Evolutionary conservation across 805 yeast genomes (phyloP).

Genomic region (Metschnikowia rubicola): DNA sequence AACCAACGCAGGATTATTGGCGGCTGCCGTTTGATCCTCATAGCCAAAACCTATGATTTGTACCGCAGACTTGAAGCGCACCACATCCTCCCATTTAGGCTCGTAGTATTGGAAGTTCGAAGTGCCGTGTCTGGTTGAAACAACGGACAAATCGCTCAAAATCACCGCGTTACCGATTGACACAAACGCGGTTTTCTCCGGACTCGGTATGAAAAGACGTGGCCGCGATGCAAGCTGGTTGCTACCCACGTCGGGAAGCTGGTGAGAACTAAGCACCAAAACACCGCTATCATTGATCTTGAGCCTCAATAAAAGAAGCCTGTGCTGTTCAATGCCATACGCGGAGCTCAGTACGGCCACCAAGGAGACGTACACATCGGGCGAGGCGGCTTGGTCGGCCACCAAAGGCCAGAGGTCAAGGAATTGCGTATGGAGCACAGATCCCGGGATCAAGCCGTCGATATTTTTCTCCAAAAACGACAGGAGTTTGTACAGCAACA

Average conservation of each 20-base stretch:
- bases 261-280: constrained; percentile 60
- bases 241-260: constrained; percentile 42
- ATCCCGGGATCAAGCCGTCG: constrained; percentile 49
- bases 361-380: constrained; percentile 13
- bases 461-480: constrained; percentile 28
- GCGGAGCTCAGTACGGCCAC: constrained; percentile 12
- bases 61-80: constrained; percentile 53
- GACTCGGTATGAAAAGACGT: constrained; percentile 52
- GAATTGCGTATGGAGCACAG: constrained; percentile 48
- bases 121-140: constrained; percentile 22
- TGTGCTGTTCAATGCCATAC: constrained; percentile 19
- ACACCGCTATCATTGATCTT: constrained; percentile 50
- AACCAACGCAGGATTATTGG: constrained; percentile 44
- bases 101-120: constrained; percentile 27
- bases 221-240: constrained; percentile 31
- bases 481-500: constrained; percentile 33
- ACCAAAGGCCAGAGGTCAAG: constrained; percentile 59
- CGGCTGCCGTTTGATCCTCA: constrained; percentile 36
- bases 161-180: constrained; percentile 59
- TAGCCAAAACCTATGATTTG: constrained; percentile 58
- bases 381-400: constrained; percentile 17
- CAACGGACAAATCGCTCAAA: constrained; percentile 54
- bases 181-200: constrained; percentile 58
- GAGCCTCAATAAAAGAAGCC: constrained; percentile 51
- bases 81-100: constrained; percentile 79